Evolutionary conservation across 176 grass and related monocot species (phyloP).

Genomic region (Aegilops bicornis): DNA sequence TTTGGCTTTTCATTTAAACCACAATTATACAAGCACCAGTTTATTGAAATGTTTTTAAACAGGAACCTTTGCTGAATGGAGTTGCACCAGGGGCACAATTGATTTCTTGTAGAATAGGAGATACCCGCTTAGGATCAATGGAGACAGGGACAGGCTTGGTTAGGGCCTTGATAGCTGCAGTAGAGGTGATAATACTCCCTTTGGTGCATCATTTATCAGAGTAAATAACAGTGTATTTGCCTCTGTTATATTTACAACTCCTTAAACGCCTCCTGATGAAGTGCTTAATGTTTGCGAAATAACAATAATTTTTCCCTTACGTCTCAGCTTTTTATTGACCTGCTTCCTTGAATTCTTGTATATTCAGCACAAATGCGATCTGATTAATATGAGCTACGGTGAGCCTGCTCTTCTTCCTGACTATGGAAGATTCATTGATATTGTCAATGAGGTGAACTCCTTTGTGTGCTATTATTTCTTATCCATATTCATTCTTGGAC

Average conservation of each 20-base stretch:
- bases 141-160: conserved; percentile 97
- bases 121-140: conserved; percentile 95
- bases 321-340: conserved; percentile 15
- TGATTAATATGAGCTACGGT: conserved; percentile 99
- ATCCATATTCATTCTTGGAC: not conserved
- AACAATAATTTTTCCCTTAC: conserved; percentile 19
- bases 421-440: conserved; percentile 96
- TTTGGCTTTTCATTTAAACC: conserved; percentile 28
- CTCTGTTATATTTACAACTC: conserved; percentile 6
- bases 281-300: conserved; percentile 1
- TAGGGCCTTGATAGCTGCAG: conserved; percentile 91
- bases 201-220: conserved; percentile 17
- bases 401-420: conserved; percentile 92
- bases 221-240: conserved; percentile 25
- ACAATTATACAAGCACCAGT: conserved; percentile 4
- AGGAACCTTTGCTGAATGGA: conserved; percentile 95
- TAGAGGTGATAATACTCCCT: conserved; percentile 64
- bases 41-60: conserved; percentile 32
- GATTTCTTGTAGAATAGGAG: conserved; percentile 99
- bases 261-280: conserved; percentile 18
- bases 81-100: conserved; percentile 95
- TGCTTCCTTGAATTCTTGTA: conserved; percentile 33
- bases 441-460: conserved; percentile 81
- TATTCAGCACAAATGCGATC: conserved; percentile 97
- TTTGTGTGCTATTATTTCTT: conserved; percentile 35